A percentile compares a stretch with the other conserved stretches of the same genome.
Conservation (phyloP, 2,329 filamentous ascomycete genomes). For the Paraphaeosphaeria minitans region DNA sequence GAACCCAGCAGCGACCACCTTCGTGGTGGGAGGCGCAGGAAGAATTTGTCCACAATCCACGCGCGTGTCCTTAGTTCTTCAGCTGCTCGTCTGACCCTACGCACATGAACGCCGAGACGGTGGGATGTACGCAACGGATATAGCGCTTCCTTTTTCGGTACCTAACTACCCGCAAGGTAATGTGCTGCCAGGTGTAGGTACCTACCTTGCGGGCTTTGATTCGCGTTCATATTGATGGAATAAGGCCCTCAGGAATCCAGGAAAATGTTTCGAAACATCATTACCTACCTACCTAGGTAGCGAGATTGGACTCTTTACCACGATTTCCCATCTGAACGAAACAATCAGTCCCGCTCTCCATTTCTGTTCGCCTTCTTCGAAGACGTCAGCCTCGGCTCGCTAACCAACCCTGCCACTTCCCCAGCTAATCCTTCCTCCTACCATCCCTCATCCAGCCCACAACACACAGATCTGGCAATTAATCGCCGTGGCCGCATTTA, state of each 20-base stretch:
- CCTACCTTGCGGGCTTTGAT: background rate
- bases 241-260: background rate
- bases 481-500: background rate
- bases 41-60: background rate
- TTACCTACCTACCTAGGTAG: too few species aligned
- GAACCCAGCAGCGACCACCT: too few species aligned
- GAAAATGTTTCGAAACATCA: background rate
- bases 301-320: background rate
- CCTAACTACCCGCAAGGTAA: too few species aligned
- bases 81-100: background rate
- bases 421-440: background rate
- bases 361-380: background rate
- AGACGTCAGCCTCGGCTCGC: slow-evolving; percentile 1
- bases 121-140: background rate
- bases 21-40: background rate
- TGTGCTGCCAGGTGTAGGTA: too few species aligned
- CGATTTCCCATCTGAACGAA: background rate
- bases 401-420: background rate
- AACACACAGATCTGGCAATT: background rate
- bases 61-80: background rate
- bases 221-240: background rate
- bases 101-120: background rate
- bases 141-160: background rate
- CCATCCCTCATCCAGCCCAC: background rate
- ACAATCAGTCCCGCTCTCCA: background rate